Evolutionary conservation across 352 stramenopile genomes (phyloP).

Genomic region (Phytopythium vexans): DNA sequence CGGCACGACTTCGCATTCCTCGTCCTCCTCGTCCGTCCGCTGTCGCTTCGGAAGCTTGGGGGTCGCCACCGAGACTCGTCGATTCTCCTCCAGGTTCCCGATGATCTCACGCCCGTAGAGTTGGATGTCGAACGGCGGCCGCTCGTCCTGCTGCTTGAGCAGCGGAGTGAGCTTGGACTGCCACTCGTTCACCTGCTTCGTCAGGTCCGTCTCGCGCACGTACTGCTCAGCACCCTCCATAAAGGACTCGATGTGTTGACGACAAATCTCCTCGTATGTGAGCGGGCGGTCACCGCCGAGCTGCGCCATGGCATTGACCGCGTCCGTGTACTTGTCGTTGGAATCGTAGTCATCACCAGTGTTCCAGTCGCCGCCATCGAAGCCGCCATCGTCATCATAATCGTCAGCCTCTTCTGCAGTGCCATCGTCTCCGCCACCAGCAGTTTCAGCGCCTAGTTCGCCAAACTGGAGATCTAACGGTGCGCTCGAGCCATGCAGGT

Average conservation of each 20-base stretch:
- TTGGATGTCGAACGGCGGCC: conserved; percentile 75
- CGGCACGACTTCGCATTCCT: conserved; percentile 19
- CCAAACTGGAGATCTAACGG: conserved; percentile 42
- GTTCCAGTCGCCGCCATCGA: conserved; percentile 23
- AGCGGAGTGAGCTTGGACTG: conserved; percentile 71
- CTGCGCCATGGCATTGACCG: not conserved
- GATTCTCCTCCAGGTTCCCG: conserved; percentile 36
- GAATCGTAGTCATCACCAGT: conserved; percentile 32
- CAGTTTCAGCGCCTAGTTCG: conserved; percentile 14
- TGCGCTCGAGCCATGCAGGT: conserved; percentile 22
- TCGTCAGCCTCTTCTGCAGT: conserved; percentile 30
- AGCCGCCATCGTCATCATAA: conserved; percentile 22
- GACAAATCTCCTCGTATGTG: conserved; percentile 73
- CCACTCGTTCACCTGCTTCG: conserved; percentile 73
- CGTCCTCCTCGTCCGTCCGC: conserved; percentile 13
- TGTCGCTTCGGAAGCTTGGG: conserved; percentile 27
- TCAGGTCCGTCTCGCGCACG: conserved; percentile 66
- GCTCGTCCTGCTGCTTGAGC: conserved; percentile 65
- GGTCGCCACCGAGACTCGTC: conserved; percentile 16
- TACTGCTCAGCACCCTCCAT: conserved; percentile 83
- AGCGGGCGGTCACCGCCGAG: conserved; percentile 19
- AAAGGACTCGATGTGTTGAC: conserved; percentile 73
- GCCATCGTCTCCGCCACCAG: conserved; percentile 11
- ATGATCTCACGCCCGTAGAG: conserved; percentile 63
- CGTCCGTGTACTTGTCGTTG: conserved; percentile 8